Conservation (phyloP, 768 basidiomycete genomes). For the Pleurotus platypus region DNA sequence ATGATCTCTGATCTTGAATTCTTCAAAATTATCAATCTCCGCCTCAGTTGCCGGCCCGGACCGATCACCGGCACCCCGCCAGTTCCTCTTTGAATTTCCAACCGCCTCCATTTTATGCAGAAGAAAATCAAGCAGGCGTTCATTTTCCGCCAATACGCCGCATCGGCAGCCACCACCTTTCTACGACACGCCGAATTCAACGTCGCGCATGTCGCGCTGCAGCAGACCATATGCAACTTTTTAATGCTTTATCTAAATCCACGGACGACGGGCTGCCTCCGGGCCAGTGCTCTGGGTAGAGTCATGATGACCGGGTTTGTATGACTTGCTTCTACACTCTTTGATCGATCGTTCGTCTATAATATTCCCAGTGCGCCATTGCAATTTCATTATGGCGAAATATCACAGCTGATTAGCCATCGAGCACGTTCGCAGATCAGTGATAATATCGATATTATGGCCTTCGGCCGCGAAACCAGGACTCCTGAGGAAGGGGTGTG, state of each 20-base stretch:
- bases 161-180: too few relatives aligned
- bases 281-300: background rate
- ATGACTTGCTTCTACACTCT: background rate
- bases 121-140: background rate
- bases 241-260: background rate
- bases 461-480: background rate
- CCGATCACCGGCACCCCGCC: background rate
- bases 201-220: too few relatives aligned
- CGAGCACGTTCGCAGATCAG: background rate
- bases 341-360: conserved; percentile 1
- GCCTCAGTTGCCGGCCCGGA: conserved; percentile 1
- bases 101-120: background rate
- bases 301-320: conserved; percentile 2
- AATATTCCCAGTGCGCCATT: background rate
- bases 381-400: background rate
- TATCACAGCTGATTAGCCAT: background rate
- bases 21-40: conserved; percentile 8
- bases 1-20: conserved; percentile 5
- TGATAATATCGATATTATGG: background rate
- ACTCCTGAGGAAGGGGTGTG: background rate
- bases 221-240: too few relatives aligned
- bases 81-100: background rate
- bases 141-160: too few relatives aligned
- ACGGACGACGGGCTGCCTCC: background rate
- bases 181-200: too few relatives aligned